Evolutionary conservation across 2,329 filamentous ascomycete species (phyloP), one percentile per base, ranked within the genome.

Genomic region (Ophiostoma sp.): DNA sequence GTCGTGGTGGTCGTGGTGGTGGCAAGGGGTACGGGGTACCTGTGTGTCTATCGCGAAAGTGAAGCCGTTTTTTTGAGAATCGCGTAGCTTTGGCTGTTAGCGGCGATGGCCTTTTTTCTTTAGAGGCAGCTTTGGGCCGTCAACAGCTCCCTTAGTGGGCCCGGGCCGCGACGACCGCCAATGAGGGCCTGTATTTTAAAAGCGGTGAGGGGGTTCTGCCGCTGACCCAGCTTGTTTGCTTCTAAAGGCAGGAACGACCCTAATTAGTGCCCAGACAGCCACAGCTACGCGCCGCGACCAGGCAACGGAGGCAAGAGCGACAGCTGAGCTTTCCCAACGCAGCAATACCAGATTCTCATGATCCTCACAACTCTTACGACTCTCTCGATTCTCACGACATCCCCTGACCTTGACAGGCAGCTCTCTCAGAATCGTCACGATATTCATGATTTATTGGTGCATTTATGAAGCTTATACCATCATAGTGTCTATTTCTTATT

Each of bases 141-240:
- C 52, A 57, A 71, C 27, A 72, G 70, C 72, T 73, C 71, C 23
- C 23, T 52, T 48, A 39, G 72, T 72, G 71, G 73, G 39, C 65
- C 33, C 69, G 1, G 7, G 23, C 17, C 68, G 65, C 44, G 62
- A 23, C 36, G 44, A 39, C 27, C 69, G 23, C 72, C 71, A 73
- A 72, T 72, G 68, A 41, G 41, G 62, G n/a, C 62, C 17, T 57
- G 23, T 20, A 33, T 17, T 33, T 3, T 3, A 20, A 70, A 68
- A 36, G 73, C 73, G 73, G 73, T 74, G 72, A 72, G 60, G 5
- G 17, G 1, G 69, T 70, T 72, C 69, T 74, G 73, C 73, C 73
- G 17, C 36, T 20, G 20, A 8, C 31, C 8, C 8, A 67, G 36
- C 67, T 48, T 33, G 57, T 57, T 60, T 68, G 69, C 67, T 71